These are phyloP conservation scores for Mediolabrus comicus DNA, from an alignment of 108 stramenopile species.

Conservation along the genomic window DNA sequence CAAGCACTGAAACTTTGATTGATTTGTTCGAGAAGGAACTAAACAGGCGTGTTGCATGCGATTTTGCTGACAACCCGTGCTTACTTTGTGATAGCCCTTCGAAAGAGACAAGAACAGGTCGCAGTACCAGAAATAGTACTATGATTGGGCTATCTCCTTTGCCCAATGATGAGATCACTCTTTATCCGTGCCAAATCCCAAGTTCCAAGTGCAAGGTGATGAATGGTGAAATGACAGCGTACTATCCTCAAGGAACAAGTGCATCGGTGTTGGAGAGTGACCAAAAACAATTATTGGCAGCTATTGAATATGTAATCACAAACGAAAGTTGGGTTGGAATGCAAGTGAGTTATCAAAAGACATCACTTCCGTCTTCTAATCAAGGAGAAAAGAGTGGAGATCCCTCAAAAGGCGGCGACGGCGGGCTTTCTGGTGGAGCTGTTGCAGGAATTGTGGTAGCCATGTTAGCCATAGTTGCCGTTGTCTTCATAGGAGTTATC, in stretches of 20 bases:
- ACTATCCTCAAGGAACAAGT: constrained; percentile 21
- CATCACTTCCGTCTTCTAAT: not conserved
- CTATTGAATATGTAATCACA: constrained; percentile 26
- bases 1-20: constrained; percentile 2
- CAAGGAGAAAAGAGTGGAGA: not conserved
- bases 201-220: constrained; percentile 23
- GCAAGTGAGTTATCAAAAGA: constrained; percentile 20
- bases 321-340: constrained; percentile 22
- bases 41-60: constrained; percentile 25
- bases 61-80: constrained; percentile 31
- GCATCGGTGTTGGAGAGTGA: constrained; percentile 7
- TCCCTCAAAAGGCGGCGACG: constrained; percentile 1
- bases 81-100: constrained; percentile 17
- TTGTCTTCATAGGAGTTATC: not conserved
- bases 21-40: constrained; percentile 39
- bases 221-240: constrained; percentile 31
- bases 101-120: constrained; percentile 7
- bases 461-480: constrained; percentile 10
- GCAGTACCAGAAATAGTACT: constrained; percentile 12
- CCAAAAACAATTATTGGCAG: constrained; percentile 18
- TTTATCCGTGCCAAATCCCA: constrained; percentile 4
- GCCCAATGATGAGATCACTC: constrained; percentile 17
- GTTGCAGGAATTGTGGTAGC: constrained; percentile 27
- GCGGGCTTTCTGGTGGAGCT: constrained; percentile 25
- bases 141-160: constrained; percentile 33